Evolutionary conservation across 192 early-diverging fungal species (phyloP).

Genomic region (Spizellomyces punctatus): DNA sequence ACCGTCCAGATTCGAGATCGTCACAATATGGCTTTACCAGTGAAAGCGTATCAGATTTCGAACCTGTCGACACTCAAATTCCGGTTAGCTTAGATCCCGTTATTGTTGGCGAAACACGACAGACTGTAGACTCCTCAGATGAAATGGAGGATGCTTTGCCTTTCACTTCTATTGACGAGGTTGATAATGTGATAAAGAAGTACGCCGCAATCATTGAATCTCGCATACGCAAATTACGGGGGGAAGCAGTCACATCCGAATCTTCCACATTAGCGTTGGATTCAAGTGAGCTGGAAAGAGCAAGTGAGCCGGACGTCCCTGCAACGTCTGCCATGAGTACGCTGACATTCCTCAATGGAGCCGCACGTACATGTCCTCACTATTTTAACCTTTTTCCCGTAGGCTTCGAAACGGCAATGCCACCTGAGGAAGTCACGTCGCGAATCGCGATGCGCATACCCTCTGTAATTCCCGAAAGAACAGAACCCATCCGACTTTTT

Average conservation of each 20-base stretch:
- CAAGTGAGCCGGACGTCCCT: background rate
- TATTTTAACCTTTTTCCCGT: background rate
- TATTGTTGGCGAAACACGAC: background rate
- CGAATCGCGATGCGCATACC: no score
- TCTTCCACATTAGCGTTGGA: background rate
- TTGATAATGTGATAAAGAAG: constrained; percentile 39
- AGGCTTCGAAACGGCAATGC: no score
- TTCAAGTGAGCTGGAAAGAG: background rate
- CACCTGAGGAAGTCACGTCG: no score
- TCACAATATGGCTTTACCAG: constrained; percentile 23
- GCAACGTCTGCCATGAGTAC: background rate
- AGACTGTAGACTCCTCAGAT: background rate
- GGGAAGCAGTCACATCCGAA: background rate
- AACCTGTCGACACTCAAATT: constrained; percentile 1
- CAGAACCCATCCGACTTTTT: no score
- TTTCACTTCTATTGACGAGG: constrained; percentile 36
- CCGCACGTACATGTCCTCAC: background rate
- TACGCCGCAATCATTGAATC: constrained; percentile 32
- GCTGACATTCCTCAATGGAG: background rate
- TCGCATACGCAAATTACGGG: constrained; percentile 26
- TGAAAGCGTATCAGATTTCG: background rate
- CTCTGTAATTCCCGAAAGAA: no score
- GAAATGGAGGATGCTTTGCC: constrained; percentile 4
- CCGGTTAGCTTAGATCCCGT: background rate
- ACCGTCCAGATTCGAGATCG: constrained; percentile 25